Evolutionary conservation across 1,284 basidiomycete species (phyloP), one percentile per base, ranked within the genome.

Genomic region (Boletus sp.): DNA sequence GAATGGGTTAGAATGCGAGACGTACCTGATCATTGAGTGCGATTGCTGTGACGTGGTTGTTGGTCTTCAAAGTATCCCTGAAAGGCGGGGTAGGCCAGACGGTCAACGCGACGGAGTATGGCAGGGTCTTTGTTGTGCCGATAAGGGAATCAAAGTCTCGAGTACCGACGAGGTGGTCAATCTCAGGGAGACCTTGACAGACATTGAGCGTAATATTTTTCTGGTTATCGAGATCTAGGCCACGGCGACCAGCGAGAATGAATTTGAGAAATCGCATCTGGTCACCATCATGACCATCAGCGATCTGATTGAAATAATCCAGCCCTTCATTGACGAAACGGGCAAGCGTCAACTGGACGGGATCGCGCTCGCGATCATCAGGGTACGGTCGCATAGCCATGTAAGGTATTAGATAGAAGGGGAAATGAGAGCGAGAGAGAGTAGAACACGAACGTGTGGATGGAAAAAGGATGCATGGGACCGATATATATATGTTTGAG

Each of bases 51-150:
- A 38, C 14, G 25, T 66, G 65, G 9, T 67, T 66, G 38, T 35
- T 61, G 0, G 19, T 2, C 0, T 1, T 59, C 6, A 66, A 47
- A 0, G 52, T 62, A 5, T 65, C 56, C 2, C 47, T 40, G 25
- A 67, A 67, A 0, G 65, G 40, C 0, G 65, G 56, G 13, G 55
- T 13, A 3, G 65, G 65, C 56, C 56, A 67, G 23, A 67, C 28
- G 0, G 44, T 62, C 4, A 66, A 9, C 2, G 56, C 5, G 3
- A 57, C 54, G 3, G 1, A 2, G 7, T 67, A 66, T 0, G 59
- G 59, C 0, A 66, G 38, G 0, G 52, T 49, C 7, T 47, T 25
- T 0, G 59, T 67, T 0, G 56, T 59, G 37, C 65, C 57, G 0
- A 66, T 67, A 16, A 66, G 25, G 2, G 55, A 65, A 11, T 66